Percentiles rank a stretch among this genome's conserved stretches.
Evolutionary conservation across 208 protist species (phyloP).

Genomic region (Acanthamoeba castellanii): DNA sequence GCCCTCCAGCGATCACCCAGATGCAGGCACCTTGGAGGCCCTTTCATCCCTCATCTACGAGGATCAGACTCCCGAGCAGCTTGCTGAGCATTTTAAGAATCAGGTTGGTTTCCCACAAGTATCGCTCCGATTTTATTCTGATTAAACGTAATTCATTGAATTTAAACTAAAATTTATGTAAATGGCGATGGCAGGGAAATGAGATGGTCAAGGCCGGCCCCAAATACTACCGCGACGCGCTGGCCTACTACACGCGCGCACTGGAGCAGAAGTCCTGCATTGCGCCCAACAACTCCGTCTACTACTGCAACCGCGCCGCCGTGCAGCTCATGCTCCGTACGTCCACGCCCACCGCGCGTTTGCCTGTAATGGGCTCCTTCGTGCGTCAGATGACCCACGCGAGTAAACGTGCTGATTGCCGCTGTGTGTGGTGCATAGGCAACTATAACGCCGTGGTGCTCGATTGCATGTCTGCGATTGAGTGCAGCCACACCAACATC

Average conservation of each 20-base stretch:
- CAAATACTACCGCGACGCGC: constrained; percentile 62
- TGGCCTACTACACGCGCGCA: constrained; percentile 60
- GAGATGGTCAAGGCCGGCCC: constrained; percentile 13
- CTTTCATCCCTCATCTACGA: constrained; percentile 41
- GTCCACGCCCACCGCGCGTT: neutral
- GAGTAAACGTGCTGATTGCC: neutral
- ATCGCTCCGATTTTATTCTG: no score
- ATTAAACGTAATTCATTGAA: neutral
- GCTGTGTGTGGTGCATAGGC: neutral
- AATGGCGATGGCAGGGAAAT: constrained; percentile 37
- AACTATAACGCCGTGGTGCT: constrained; percentile 30
- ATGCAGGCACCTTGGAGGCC: neutral
- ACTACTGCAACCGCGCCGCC: constrained; percentile 66
- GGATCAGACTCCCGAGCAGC: constrained; percentile 30
- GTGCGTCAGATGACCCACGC: neutral
- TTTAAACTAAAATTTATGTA: neutral
- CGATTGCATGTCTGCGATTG: constrained; percentile 41
- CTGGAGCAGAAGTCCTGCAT: constrained; percentile 62
- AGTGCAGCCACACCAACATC: constrained; percentile 37
- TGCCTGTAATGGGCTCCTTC: no score
- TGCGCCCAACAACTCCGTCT: constrained; percentile 6
- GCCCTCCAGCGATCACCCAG: constrained; percentile 22
- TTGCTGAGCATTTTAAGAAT: constrained; percentile 64
- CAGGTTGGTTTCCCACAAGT: neutral
- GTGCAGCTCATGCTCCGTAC: constrained; percentile 76